These are phyloP conservation scores for Candida sp. DNA, from an alignment of 1,139 yeast genomes.

Conservation along the genomic window DNA sequence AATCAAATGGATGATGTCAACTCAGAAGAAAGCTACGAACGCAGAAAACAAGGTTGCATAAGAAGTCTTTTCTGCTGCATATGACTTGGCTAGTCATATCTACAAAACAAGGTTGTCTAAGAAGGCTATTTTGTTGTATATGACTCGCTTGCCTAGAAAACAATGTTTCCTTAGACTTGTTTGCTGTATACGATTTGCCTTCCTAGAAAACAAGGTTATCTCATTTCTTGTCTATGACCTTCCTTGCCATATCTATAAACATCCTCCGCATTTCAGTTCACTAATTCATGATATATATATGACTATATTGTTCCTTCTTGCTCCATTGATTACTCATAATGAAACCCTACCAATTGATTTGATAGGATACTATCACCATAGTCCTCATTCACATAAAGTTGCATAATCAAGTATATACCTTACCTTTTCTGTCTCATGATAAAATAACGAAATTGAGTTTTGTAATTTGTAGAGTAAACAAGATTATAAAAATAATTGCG, in stretches of 20 bases:
- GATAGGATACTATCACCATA: neutral
- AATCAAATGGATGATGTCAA: neutral
- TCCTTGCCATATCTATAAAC: too few relatives aligned
- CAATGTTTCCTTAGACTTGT: too few relatives aligned
- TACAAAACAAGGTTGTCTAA: conserved; percentile 1
- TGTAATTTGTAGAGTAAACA: too few relatives aligned
- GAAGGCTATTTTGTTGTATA: conserved; percentile 2
- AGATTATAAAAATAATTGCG: too few relatives aligned
- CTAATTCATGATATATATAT: too few relatives aligned
- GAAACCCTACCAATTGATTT: neutral
- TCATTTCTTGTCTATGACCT: too few relatives aligned
- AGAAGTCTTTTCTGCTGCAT: conserved; percentile 2
- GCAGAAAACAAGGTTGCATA: conserved; percentile 1
- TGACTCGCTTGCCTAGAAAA: too few relatives aligned
- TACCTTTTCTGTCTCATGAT: neutral
- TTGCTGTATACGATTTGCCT: too few relatives aligned
- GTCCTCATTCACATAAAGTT: neutral
- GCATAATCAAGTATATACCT: neutral
- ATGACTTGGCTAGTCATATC: neutral
- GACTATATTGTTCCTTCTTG: neutral
- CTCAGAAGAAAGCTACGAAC: conserved; percentile 1
- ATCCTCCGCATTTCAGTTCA: neutral
- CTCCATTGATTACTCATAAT: neutral
- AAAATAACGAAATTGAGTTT: neutral
- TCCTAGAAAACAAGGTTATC: too few relatives aligned